Percentiles rank a stretch among this genome's conserved stretches.
phyloP scores from a whole-genome alignment of 177 flowering plant species.

The Vitis hybrid region DNA sequence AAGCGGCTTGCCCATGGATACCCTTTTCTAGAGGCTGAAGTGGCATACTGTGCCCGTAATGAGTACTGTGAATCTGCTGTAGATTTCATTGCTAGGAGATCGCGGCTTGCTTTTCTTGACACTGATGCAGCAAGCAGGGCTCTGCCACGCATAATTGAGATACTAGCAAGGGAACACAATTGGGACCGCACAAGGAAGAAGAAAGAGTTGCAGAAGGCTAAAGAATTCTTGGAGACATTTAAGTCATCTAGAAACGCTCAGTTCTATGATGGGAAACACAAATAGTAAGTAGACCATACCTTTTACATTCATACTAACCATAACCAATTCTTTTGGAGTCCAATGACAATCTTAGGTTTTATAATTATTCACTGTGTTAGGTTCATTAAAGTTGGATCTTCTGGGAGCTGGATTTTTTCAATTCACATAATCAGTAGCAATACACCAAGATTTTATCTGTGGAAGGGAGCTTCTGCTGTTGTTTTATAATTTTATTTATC shows the following conservation, averaged over 20 bases:
- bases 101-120: slow-evolving; percentile 91
- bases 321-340: too few species aligned
- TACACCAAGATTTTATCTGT: too few species aligned
- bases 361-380: too few species aligned
- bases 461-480: too few species aligned
- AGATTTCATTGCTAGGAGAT: slow-evolving; percentile 93
- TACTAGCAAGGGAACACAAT: slow-evolving; percentile 77
- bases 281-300: slow-evolving; percentile 20
- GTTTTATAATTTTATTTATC: too few species aligned
- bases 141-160: slow-evolving; percentile 75
- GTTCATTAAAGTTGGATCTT: too few species aligned
- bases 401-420: too few species aligned
- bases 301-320: too few species aligned
- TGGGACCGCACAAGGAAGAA: slow-evolving; percentile 82
- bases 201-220: slow-evolving; percentile 60
- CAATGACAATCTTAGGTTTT: too few species aligned
- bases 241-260: slow-evolving; percentile 93
- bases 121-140: slow-evolving; percentile 92
- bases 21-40: slow-evolving; percentile 95
- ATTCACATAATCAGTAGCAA: too few species aligned
- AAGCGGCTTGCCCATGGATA: slow-evolving; percentile 97
- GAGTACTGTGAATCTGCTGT: slow-evolving; percentile 97
- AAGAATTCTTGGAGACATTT: slow-evolving; percentile 75
- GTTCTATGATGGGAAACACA: slow-evolving; percentile 89
- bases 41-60: slow-evolving; percentile 90